Percentiles rank a stretch among this genome's conserved stretches.
phyloP scores from a whole-genome alignment of 2,329 filamentous ascomycete genomes.

The Simplicillium sp. region DNA sequence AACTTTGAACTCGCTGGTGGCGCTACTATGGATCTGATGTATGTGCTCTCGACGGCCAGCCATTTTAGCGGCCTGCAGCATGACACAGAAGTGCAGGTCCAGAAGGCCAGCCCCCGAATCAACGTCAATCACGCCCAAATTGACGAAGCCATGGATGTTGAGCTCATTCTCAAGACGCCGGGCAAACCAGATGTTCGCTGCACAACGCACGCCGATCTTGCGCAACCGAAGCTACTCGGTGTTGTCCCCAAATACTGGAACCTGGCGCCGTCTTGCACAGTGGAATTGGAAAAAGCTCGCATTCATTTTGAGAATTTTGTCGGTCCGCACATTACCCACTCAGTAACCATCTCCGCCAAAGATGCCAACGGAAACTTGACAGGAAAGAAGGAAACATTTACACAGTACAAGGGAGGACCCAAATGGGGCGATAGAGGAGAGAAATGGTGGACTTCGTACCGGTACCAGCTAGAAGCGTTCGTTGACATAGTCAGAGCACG shows the following conservation, averaged over 20 bases:
- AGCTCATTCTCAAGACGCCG: not conserved
- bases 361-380: not conserved
- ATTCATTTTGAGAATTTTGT: constrained; percentile 1
- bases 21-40: constrained; percentile 4
- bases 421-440: constrained; percentile 3
- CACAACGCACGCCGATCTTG: constrained; percentile 2
- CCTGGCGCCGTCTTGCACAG: not conserved
- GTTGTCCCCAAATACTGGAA: constrained; percentile 3
- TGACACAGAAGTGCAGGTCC: not conserved
- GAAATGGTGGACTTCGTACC: constrained; percentile 3
- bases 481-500: not conserved
- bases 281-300: constrained; percentile 1
- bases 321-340: not conserved
- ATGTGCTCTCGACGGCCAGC: constrained; percentile 2
- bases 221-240: not conserved
- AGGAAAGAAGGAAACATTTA: not conserved
- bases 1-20: constrained; percentile 4
- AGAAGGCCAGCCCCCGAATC: not conserved
- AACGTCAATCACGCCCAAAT: not conserved
- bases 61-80: not conserved
- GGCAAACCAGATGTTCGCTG: not conserved
- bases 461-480: constrained; percentile 4
- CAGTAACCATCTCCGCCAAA: not conserved
- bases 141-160: constrained; percentile 3
- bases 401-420: not conserved